These are phyloP conservation scores for Lactifluus piperatus DNA, from an alignment of 768 basidiomycete species.

Conservation along the genomic window DNA sequence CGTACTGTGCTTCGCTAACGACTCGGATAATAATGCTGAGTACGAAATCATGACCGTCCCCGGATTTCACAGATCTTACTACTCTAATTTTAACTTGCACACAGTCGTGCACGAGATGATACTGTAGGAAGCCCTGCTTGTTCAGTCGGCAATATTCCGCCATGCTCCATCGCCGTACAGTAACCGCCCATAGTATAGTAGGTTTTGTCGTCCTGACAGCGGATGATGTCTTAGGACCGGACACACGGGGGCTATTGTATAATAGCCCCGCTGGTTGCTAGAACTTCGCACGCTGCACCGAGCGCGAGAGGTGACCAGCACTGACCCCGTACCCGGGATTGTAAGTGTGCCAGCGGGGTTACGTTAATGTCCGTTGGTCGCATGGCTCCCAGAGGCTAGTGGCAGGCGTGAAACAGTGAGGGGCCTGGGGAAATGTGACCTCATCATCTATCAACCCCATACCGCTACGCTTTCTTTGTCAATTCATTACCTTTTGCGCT, in stretches of 20 bases:
- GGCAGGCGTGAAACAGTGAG: neutral
- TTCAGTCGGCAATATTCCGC: neutral
- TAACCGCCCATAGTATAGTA: neutral
- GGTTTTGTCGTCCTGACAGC: constrained; percentile 12
- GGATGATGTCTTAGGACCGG: constrained; percentile 1
- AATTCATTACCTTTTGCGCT: neutral
- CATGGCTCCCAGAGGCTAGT: neutral
- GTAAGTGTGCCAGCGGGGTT: neutral
- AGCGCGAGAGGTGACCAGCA: neutral
- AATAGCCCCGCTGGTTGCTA: constrained; percentile 5
- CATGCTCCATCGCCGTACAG: neutral
- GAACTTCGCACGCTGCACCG: constrained; percentile 6
- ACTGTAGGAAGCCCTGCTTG: neutral
- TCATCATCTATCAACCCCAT: too few species aligned
- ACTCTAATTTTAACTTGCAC: neutral
- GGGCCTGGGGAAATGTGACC: neutral
- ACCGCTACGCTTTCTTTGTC: neutral
- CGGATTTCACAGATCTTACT: neutral
- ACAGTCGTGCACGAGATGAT: neutral
- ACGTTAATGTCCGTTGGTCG: constrained; percentile 10
- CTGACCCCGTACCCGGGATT: neutral
- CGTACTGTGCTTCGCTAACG: neutral
- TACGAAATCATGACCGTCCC: neutral
- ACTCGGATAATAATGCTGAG: too few species aligned
- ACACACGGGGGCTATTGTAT: neutral